Evolutionary conservation across 75 land plant species (phyloP).

Genomic region (Pinus albicaulis): DNA sequence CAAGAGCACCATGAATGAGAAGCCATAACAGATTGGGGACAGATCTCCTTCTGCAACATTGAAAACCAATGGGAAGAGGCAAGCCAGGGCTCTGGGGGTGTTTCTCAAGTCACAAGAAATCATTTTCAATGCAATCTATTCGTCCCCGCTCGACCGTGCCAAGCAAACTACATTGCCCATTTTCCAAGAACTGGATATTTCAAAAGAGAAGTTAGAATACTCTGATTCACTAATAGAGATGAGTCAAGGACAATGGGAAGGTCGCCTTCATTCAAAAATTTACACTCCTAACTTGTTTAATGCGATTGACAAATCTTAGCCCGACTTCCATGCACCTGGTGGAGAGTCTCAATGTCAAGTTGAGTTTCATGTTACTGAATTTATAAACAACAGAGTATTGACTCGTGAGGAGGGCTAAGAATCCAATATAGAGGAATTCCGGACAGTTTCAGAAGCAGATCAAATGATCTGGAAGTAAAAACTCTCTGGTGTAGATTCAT

Average conservation of each 20-base stretch:
- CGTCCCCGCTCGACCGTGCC: background rate
- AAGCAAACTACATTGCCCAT: no score
- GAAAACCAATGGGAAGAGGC: slow-evolving; percentile 13
- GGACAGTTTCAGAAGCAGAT: no score
- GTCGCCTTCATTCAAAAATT: slow-evolving; percentile 58
- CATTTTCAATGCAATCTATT: background rate
- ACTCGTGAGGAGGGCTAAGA: slow-evolving; percentile 25
- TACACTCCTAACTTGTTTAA: slow-evolving; percentile 61
- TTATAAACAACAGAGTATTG: slow-evolving; percentile 59
- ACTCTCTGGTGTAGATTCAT: no score
- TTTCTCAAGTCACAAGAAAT: no score
- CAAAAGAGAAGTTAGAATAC: no score
- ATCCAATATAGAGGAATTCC: slow-evolving; percentile 11
- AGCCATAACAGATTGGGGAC: slow-evolving; percentile 66
- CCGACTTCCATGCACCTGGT: slow-evolving; percentile 77
- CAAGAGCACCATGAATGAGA: slow-evolving; percentile 49
- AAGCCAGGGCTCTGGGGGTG: no score
- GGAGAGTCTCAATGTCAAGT: slow-evolving; percentile 88
- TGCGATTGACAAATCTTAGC: slow-evolving; percentile 49
- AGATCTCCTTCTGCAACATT: slow-evolving; percentile 56
- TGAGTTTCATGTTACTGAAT: slow-evolving; percentile 73
- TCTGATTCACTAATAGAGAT: slow-evolving; percentile 64
- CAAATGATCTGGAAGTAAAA: no score
- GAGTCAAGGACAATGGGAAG: slow-evolving; percentile 87
- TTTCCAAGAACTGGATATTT: no score